phyloP scores from a whole-genome alignment of 805 yeast species.

The Helenozyma rhizophorensis region DNA sequence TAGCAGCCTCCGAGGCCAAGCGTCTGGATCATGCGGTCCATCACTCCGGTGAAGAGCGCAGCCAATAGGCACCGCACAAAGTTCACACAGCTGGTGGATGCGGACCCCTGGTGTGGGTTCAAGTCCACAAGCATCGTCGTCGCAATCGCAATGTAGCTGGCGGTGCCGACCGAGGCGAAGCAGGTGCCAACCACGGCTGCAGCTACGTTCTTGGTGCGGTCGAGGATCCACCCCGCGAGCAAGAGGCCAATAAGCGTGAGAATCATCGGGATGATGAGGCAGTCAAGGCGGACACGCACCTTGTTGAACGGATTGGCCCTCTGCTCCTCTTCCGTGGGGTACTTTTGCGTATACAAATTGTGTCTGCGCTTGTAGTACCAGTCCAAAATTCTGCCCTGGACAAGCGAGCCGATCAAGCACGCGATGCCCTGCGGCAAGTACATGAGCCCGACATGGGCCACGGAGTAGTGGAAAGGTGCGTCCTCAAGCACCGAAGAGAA shows the following conservation, averaged over 20 bases:
- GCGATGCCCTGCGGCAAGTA: conserved; percentile 74
- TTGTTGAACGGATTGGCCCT: conserved; percentile 40
- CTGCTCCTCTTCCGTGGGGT: conserved; percentile 8
- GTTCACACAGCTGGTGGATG: conserved; percentile 71
- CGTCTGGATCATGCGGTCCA: conserved; percentile 51
- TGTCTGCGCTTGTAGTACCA: conserved; percentile 37
- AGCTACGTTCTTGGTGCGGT: conserved; percentile 42
- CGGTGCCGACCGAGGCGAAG: conserved; percentile 53
- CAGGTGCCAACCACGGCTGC: conserved; percentile 57
- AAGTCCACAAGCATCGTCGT: conserved; percentile 74
- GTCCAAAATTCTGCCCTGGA: conserved; percentile 56
- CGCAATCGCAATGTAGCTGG: conserved; percentile 53
- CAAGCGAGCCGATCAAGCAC: conserved; percentile 56
- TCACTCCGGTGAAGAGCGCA: conserved; percentile 66
- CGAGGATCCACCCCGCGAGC: conserved; percentile 73
- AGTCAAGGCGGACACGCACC: conserved; percentile 50
- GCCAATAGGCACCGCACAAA: conserved; percentile 67
- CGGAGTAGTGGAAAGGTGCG: conserved; percentile 26
- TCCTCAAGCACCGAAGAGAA: conserved; percentile 47
- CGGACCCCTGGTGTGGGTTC: conserved; percentile 64
- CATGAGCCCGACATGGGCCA: conserved; percentile 61
- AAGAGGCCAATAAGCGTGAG: conserved; percentile 40
- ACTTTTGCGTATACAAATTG: conserved; percentile 22
- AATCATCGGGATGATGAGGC: conserved; percentile 36
- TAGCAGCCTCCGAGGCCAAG: conserved; percentile 75